These are phyloP conservation scores for Botrytis elliptica DNA, from an alignment of 2,329 filamentous ascomycete species.

Conservation along the genomic window DNA sequence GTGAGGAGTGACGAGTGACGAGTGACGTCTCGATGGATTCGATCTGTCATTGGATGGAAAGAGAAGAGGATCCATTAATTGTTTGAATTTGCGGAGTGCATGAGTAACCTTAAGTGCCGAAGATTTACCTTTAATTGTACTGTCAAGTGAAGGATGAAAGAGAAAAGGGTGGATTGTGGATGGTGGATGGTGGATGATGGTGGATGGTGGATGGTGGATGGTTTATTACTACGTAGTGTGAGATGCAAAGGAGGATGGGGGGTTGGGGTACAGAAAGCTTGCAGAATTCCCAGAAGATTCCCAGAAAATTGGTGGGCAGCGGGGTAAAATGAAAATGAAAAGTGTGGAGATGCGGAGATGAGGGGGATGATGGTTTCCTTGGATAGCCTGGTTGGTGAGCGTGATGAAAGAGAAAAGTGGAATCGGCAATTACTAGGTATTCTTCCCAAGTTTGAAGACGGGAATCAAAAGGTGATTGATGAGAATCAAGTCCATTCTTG, in stretches of 20 bases:
- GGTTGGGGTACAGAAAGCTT: neutral
- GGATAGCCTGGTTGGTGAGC: neutral
- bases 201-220: no score
- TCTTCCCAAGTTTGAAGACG: neutral
- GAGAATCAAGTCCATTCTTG: no score
- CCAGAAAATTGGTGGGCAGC: neutral
- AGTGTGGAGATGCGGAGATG: slow-evolving; percentile 1
- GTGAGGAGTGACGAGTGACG: neutral
- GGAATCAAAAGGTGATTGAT: neutral
- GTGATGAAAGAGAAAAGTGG: neutral
- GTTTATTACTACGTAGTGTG: no score
- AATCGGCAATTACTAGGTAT: neutral
- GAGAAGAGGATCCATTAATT: neutral
- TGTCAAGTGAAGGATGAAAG: neutral
- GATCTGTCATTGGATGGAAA: neutral
- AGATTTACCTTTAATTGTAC: neutral
- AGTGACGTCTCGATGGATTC: neutral
- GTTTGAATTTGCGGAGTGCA: neutral
- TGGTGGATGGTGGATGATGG: neutral
- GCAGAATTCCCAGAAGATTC: neutral
- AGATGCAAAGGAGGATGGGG: neutral
- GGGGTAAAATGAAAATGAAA: neutral
- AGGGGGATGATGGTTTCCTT: neutral
- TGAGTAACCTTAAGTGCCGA: neutral
- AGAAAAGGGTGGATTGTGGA: neutral